Evolutionary conservation across 2,329 filamentous ascomycete genomes (phyloP), one percentile per base, ranked within the genome.

Genomic region (Aspergillus viridinutans): DNA sequence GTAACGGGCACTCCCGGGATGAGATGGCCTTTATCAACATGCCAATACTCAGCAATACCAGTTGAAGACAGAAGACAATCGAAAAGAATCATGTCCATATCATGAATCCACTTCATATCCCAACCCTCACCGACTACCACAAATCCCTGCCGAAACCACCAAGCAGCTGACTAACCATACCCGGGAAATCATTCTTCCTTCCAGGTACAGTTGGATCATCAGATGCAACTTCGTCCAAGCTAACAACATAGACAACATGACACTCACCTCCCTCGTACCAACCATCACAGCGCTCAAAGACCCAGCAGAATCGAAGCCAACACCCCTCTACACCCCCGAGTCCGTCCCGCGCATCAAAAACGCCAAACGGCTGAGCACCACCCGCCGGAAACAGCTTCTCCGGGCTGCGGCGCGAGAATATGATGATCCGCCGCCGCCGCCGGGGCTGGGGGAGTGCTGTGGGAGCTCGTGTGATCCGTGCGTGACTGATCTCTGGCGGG

Each of bases 401-500:
- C 67, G 67, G 17, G 70, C 70, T 1, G 70, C 67, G 10, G 64
- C 63, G 3, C 67, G 70, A 17, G 62, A 48, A 1, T 54, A 65
- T 40, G 60, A 73, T 54, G 68, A 73, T 55, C 70, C 71, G 2
- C 71, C 71, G 3, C 70, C 70, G 5, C 66, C 64, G 12, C 70
- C 70, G 14, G 70, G 64, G 3, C 55, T 72, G 14, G 71, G 71
- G 1, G 61, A 64, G 12, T 73, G 71, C n/a, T 73, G 71, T 61
- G 71, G 71, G 28, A 73, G 71, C 35, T 71, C 71, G 49, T 73
- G 71, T 53, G 70, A 72, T 58, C 71, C 71, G 5, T 73, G 71
- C 48, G 71, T 73, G 40, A 72, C 60, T 57, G 69, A 72, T 64
- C 50, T 73, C 2, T 73, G 70, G 70, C 63, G 58, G 50, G 68